Conservation (phyloP, 495 filamentous ascomycete genomes). For the Cladorrhinum samala region DNA sequence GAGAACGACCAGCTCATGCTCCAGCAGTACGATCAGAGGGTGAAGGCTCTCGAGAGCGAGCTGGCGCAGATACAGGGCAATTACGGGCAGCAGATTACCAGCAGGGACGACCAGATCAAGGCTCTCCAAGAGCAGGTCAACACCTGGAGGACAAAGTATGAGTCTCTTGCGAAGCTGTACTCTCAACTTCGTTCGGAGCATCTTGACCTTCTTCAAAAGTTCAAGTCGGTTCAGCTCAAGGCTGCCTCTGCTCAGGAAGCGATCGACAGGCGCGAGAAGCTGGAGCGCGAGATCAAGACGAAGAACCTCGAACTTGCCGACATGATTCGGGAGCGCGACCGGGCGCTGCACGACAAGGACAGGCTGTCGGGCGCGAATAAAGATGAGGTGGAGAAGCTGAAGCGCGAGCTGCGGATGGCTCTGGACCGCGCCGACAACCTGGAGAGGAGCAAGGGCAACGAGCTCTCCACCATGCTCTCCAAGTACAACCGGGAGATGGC, state of each 20-base stretch:
- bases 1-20: conserved; percentile 95
- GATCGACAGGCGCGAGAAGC: conserved; percentile 87
- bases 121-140: conserved; percentile 92
- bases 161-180: conserved; percentile 92
- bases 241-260: conserved; percentile 95
- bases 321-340: conserved; percentile 95
- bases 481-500: conserved; percentile 97
- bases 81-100: conserved; percentile 74
- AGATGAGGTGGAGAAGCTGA: conserved; percentile 92
- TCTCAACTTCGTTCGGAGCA: conserved; percentile 94
- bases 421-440: conserved; percentile 88
- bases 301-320: conserved; percentile 97
- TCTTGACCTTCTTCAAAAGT: conserved; percentile 87
- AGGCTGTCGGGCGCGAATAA: conserved; percentile 76
- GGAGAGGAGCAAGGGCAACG: conserved; percentile 85
- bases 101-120: conserved; percentile 90
- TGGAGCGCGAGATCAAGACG: conserved; percentile 95
- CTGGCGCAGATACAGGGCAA: conserved; percentile 74
- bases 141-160: conserved; percentile 95
- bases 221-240: conserved; percentile 92
- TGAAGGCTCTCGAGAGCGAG: conserved; percentile 89
- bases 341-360: conserved; percentile 90
- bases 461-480: conserved; percentile 86
- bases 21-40: conserved; percentile 89
- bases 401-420: conserved; percentile 91